Percentiles rank a stretch among this genome's conserved stretches.
Evolutionary conservation across 2,329 filamentous ascomycete genomes (phyloP).

Genomic region (Bisporella sp.): DNA sequence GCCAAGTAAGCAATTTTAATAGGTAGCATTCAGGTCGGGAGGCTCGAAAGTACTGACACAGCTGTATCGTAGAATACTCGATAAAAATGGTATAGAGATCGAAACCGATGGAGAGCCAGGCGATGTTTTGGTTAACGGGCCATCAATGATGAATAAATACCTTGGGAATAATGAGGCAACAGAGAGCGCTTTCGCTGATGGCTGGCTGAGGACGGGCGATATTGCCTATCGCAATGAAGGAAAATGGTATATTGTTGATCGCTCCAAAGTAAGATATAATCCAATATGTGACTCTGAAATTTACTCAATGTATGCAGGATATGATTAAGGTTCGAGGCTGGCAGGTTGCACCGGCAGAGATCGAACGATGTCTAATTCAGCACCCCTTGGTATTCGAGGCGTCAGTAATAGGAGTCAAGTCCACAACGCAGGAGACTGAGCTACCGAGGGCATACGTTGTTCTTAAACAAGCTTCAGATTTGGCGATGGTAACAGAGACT

Average conservation of each 20-base stretch:
- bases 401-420: conserved; percentile 37
- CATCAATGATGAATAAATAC: conserved; percentile 31
- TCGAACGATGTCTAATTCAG: conserved; percentile 37
- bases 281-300: too few species aligned
- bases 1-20: not conserved
- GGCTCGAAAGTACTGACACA: too few species aligned
- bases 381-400: conserved; percentile 37
- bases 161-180: conserved; percentile 27
- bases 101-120: conserved; percentile 15
- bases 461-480: not conserved
- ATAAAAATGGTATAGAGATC: not conserved
- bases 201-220: conserved; percentile 32
- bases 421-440: conserved; percentile 24
- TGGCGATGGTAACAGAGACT: conserved; percentile 25
- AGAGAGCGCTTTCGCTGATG: conserved; percentile 20
- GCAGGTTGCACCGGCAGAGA: conserved; percentile 40
- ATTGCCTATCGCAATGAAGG: conserved; percentile 36
- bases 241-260: conserved; percentile 34
- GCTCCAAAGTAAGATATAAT: conserved; percentile 9
- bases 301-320: conserved; percentile 26
- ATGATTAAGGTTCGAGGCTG: conserved; percentile 41
- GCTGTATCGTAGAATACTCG: not conserved
- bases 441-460: conserved; percentile 40
- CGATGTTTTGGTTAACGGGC: conserved; percentile 12
- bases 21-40: too few species aligned